A percentile compares a stretch with the other conserved stretches of the same genome.
phyloP scores from a whole-genome alignment of 1,284 basidiomycete species.

The Xanthoconium separans region DNA sequence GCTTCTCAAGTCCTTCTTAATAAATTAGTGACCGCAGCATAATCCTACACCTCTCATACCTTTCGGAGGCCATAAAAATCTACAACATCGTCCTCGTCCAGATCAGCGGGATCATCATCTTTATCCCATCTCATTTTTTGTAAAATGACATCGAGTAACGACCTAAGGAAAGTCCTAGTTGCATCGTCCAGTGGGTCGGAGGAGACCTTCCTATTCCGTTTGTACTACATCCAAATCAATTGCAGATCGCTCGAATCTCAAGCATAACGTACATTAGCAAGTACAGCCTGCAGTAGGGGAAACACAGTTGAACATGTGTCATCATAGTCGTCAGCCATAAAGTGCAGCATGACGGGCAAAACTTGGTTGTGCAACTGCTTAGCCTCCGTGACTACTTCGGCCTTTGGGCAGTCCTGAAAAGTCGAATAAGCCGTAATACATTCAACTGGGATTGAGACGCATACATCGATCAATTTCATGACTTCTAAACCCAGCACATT shows the following conservation, averaged over 20 bases:
- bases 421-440: conserved; percentile 7
- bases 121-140: conserved; percentile 93
- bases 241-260: not conserved
- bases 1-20: conserved; percentile 68
- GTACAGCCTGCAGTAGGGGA: conserved; percentile 73
- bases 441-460: conserved; percentile 5
- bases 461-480: conserved; percentile 79
- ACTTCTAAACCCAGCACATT: conserved; percentile 86
- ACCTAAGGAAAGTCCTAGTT: conserved; percentile 79
- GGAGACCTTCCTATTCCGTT: conserved; percentile 69
- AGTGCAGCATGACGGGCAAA: conserved; percentile 83
- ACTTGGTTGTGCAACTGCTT: conserved; percentile 65
- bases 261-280: conserved; percentile 62
- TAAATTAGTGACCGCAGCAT: conserved; percentile 7
- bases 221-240: conserved; percentile 55
- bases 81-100: conserved; percentile 86
- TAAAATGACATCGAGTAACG: conserved; percentile 79
- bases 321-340: conserved; percentile 88
- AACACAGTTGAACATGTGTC: conserved; percentile 86
- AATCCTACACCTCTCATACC: conserved; percentile 40
- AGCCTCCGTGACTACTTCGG: conserved; percentile 69
- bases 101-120: conserved; percentile 76
- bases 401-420: conserved; percentile 57
- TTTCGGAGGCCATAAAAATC: conserved; percentile 88
- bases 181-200: conserved; percentile 66